phyloP scores from a whole-genome alignment of 352 stramenopile species.

The Globisporangium abappressorium region DNA sequence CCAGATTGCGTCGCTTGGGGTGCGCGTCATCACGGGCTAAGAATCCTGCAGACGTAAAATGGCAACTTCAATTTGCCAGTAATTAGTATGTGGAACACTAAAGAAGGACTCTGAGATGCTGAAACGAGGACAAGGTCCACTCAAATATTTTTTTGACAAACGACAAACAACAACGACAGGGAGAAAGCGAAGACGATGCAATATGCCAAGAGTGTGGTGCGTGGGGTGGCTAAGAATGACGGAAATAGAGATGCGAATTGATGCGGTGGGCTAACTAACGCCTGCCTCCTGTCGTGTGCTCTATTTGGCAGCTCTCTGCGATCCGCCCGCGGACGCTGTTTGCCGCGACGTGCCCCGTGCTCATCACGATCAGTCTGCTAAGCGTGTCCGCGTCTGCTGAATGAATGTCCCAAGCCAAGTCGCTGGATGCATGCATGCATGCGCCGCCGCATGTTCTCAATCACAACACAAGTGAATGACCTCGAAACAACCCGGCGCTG shows the following conservation, averaged over 20 bases:
- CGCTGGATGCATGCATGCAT: background rate
- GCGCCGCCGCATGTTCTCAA: constrained; percentile 14
- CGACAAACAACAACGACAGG: background rate
- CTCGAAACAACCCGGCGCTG: constrained; percentile 12
- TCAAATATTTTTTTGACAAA: background rate
- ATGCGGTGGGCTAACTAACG: background rate
- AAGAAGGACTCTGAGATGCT: background rate
- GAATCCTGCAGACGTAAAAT: background rate
- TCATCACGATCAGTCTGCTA: constrained; percentile 55
- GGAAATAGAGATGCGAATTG: background rate
- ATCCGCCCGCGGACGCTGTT: constrained; percentile 61
- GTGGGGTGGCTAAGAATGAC: constrained; percentile 7
- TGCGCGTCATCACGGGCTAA: constrained; percentile 86
- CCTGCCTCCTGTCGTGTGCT: background rate
- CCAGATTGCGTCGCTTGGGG: constrained; percentile 80
- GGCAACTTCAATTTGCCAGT: background rate
- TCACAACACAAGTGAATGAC: background rate
- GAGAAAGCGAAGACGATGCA: constrained; percentile 31
- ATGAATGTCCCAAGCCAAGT: background rate
- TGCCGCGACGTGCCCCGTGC: constrained; percentile 44
- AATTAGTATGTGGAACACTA: background rate
- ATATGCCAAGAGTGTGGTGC: constrained; percentile 56
- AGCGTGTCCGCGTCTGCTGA: constrained; percentile 6
- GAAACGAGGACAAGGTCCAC: background rate
- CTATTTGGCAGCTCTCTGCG: constrained; percentile 29